These are phyloP conservation scores for Sugiyamaella neomexicana DNA, from an alignment of 1,139 yeast species.

Conservation along the genomic window DNA sequence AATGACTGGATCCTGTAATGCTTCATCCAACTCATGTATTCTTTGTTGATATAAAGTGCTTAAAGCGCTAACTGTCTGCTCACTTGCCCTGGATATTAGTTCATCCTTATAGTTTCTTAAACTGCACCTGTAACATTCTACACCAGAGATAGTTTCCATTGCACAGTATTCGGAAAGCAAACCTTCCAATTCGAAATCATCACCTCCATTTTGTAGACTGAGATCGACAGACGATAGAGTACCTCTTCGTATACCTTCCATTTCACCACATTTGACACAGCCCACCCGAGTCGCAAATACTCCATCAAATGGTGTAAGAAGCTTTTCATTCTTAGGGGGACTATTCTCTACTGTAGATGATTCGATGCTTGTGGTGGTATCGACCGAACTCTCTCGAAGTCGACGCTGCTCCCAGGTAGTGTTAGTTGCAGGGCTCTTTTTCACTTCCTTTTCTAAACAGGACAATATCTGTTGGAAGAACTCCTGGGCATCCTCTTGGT, in stretches of 20 bases:
- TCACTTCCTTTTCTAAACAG: slow-evolving; percentile 64
- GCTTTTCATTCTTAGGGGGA: slow-evolving; percentile 36
- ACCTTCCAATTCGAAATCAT: slow-evolving; percentile 49
- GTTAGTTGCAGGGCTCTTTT: slow-evolving; percentile 10
- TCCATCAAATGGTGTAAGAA: slow-evolving; percentile 89
- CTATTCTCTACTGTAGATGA: neutral
- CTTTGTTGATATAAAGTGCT: slow-evolving; percentile 51
- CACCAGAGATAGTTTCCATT: slow-evolving; percentile 87
- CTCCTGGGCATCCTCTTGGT: slow-evolving; percentile 95
- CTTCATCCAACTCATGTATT: slow-evolving; percentile 55
- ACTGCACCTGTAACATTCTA: slow-evolving; percentile 90
- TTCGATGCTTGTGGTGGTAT: slow-evolving; percentile 22
- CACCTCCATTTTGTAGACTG: slow-evolving; percentile 46
- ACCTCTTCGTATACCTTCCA: slow-evolving; percentile 84
- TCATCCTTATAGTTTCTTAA: slow-evolving; percentile 59
- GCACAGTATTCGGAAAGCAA: slow-evolving; percentile 70
- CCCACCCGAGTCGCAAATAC: slow-evolving; percentile 84
- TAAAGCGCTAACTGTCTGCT: slow-evolving; percentile 18
- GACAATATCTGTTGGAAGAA: slow-evolving; percentile 79
- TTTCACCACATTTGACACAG: slow-evolving; percentile 85
- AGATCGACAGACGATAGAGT: slow-evolving; percentile 79
- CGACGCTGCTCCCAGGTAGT: slow-evolving; percentile 14
- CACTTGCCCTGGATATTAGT: slow-evolving; percentile 41
- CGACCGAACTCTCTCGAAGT: slow-evolving; percentile 16
- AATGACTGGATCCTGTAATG: slow-evolving; percentile 63